Conservation (phyloP, 2,329 filamentous ascomycete species). For the Endoconidiophora laricicola region DNA sequence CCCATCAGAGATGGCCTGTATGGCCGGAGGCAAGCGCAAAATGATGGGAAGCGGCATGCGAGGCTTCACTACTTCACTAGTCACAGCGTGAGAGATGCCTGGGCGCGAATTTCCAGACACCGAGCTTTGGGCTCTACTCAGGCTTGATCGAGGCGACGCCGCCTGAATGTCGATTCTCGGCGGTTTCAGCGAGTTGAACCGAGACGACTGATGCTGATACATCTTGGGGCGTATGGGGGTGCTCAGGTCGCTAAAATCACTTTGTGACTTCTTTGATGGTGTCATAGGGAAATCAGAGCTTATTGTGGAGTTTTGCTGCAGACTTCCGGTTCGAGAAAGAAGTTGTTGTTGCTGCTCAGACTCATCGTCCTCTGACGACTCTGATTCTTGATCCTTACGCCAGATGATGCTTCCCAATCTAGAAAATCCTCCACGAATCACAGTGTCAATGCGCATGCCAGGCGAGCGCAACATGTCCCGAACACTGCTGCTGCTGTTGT, state of each 20-base stretch:
- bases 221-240: constrained; percentile 18
- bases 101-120: background rate
- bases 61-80: constrained; percentile 24
- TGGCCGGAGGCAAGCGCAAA: constrained; percentile 1
- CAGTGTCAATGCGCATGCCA: constrained; percentile 53
- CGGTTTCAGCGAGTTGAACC: constrained; percentile 32
- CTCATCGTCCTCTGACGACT: constrained; percentile 30
- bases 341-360: constrained; percentile 18
- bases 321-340: too few species aligned
- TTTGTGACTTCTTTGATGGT: background rate
- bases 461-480: constrained; percentile 45
- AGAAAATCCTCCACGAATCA: constrained; percentile 44
- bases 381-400: constrained; percentile 29
- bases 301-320: background rate
- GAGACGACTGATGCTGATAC: constrained; percentile 25
- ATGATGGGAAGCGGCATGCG: background rate
- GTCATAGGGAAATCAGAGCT: background rate
- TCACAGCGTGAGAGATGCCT: constrained; percentile 19
- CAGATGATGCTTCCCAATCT: constrained; percentile 41
- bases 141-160: constrained; percentile 19
- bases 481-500: constrained; percentile 38
- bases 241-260: background rate
- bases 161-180: constrained; percentile 31
- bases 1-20: constrained; percentile 12
- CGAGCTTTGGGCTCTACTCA: background rate